Conservation (phyloP, 495 filamentous ascomycete species). For the Pyrenula massariospora region DNA sequence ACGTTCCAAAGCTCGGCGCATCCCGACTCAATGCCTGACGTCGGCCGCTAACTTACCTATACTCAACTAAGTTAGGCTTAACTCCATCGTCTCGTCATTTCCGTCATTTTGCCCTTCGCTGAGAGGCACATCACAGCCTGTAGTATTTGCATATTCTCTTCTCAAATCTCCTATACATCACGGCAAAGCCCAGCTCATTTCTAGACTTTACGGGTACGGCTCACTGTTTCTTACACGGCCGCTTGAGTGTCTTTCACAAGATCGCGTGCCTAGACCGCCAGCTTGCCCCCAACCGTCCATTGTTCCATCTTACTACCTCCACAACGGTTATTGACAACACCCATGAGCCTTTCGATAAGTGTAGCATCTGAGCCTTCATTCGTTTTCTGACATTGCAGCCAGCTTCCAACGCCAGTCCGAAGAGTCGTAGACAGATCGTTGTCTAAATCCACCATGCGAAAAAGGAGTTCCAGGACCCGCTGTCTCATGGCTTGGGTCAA, state of each 20-base stretch:
- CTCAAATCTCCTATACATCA: no score
- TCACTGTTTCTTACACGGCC: no score
- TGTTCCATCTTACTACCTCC: background rate
- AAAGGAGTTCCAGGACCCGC: constrained; percentile 62
- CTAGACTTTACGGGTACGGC: no score
- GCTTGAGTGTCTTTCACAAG: no score
- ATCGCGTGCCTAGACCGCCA: no score
- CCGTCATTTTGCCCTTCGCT: no score
- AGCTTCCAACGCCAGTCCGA: constrained; percentile 67
- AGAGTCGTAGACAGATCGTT: constrained; percentile 82
- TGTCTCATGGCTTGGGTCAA: constrained; percentile 45
- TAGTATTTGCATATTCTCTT: no score
- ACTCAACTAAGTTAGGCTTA: no score
- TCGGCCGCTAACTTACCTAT: no score
- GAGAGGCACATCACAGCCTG: no score
- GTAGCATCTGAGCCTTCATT: background rate
- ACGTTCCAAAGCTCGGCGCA: background rate
- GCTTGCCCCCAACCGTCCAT: background rate
- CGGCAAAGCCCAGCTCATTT: no score
- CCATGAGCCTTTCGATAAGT: background rate
- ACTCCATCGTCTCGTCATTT: no score
- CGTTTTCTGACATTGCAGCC: constrained; percentile 53
- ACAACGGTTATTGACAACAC: background rate
- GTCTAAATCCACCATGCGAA: constrained; percentile 57
- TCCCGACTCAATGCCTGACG: background rate